Evolutionary conservation across 805 yeast genomes (phyloP).

Genomic region (Nakazawaea wyomingensis): DNA sequence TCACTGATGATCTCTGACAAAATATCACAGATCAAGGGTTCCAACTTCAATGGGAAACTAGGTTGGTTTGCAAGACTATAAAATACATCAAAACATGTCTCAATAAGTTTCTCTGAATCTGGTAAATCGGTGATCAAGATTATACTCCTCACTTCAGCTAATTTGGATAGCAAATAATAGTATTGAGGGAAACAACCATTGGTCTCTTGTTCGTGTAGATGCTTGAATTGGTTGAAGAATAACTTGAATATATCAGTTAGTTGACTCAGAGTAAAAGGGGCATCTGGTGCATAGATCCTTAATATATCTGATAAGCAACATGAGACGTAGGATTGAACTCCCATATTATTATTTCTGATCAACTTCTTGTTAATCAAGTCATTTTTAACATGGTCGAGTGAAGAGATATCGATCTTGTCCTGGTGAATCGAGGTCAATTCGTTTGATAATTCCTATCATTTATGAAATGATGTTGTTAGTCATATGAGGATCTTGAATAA

Average conservation of each 20-base stretch:
- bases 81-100: conserved; percentile 52
- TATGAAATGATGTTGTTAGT: background rate
- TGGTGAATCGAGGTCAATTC: conserved; percentile 63
- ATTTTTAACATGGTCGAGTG: conserved; percentile 40
- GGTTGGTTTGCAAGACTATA: conserved; percentile 45
- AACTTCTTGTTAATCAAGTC: conserved; percentile 57
- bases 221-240: conserved; percentile 57
- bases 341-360: conserved; percentile 53
- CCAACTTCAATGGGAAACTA: conserved; percentile 45
- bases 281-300: conserved; percentile 81
- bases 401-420: conserved; percentile 43
- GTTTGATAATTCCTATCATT: conserved; percentile 42
- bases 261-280: conserved; percentile 69
- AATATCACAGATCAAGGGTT: conserved; percentile 62
- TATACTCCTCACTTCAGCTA: conserved; percentile 72
- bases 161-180: conserved; percentile 55
- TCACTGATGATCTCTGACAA: conserved; percentile 72
- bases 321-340: conserved; percentile 64
- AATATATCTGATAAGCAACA: conserved; percentile 74
- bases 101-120: conserved; percentile 49
- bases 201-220: conserved; percentile 44
- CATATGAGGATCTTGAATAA: background rate
- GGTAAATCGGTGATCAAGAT: conserved; percentile 74
- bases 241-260: conserved; percentile 62
- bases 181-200: conserved; percentile 61